These are phyloP conservation scores for Diutina siamensis DNA, from an alignment of 1,139 yeast genomes.

Conservation along the genomic window DNA sequence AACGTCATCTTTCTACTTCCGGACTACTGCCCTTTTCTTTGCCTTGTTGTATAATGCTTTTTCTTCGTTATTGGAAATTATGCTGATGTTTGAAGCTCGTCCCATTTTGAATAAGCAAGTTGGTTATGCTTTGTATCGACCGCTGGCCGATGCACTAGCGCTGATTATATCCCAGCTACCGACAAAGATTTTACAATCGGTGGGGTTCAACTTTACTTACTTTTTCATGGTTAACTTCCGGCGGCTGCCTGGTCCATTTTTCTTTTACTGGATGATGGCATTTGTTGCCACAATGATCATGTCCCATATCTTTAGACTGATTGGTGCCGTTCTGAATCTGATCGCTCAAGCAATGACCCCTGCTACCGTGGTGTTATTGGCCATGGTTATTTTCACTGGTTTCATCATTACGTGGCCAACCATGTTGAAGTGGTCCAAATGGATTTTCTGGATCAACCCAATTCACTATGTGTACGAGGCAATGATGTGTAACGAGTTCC, in stretches of 20 bases:
- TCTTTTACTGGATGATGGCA: conserved; percentile 48
- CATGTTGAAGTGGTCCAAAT: conserved; percentile 70
- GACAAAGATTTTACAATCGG: conserved; percentile 40
- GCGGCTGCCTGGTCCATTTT: conserved; percentile 57
- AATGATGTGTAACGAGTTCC: conserved; percentile 53
- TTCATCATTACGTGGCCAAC: conserved; percentile 57
- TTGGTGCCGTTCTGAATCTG: conserved; percentile 54
- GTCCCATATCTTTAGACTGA: conserved; percentile 62
- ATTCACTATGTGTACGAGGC: conserved; percentile 60
- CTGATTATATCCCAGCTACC: conserved; percentile 62
- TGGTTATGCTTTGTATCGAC: conserved; percentile 63
- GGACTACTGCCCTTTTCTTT: conserved; percentile 63
- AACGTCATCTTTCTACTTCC: conserved; percentile 14
- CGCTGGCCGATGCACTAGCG: conserved; percentile 68
- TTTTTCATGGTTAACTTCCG: conserved; percentile 63
- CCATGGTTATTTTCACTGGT: conserved; percentile 38
- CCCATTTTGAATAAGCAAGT: conserved; percentile 74
- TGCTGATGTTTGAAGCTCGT: conserved; percentile 62
- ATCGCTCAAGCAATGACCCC: conserved; percentile 65
- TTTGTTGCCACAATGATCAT: conserved; percentile 46
- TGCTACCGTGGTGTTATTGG: conserved; percentile 50
- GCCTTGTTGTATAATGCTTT: conserved; percentile 71
- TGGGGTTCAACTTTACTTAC: conserved; percentile 47
- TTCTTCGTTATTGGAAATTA: conserved; percentile 61
- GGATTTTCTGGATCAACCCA: conserved; percentile 70